A percentile compares a stretch with the other conserved stretches of the same genome.
Conservation (phyloP, 331 rosid species). For the Cydonia oblonga region DNA sequence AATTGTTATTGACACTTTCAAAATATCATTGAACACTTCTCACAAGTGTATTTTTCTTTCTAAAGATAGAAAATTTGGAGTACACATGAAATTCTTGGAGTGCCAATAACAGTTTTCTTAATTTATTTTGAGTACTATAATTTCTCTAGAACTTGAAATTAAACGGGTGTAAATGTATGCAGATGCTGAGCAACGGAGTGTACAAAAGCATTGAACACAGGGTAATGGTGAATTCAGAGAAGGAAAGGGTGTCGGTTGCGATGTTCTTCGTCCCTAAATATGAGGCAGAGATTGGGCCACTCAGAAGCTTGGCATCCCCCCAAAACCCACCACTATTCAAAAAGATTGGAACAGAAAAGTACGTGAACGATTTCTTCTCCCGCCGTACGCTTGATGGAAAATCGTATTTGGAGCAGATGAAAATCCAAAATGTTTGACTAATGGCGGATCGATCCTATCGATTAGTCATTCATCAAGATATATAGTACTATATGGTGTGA, state of each 20-base stretch:
- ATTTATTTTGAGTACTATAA: too few relatives aligned
- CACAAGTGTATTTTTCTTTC: too few relatives aligned
- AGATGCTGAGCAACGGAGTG: conserved; percentile 62
- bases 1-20: too few relatives aligned
- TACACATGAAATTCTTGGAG: too few relatives aligned
- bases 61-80: too few relatives aligned
- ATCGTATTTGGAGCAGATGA: conserved; percentile 54
- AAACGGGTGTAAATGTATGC: background rate
- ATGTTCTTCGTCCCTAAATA: conserved; percentile 56
- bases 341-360: conserved; percentile 50
- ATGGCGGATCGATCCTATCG: background rate
- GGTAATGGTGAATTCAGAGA: conserved; percentile 40
- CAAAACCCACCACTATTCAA: conserved; percentile 41
- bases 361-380: conserved; percentile 35
- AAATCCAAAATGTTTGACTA: background rate
- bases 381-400: conserved; percentile 44
- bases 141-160: too few relatives aligned
- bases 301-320: conserved; percentile 18
- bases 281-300: conserved; percentile 59
- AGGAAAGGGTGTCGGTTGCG: conserved; percentile 46
- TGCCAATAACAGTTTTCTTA: too few relatives aligned
- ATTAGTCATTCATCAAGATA: background rate
- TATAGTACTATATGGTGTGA: background rate
- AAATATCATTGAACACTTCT: too few relatives aligned
- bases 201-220: conserved; percentile 64